These are phyloP conservation scores for Talaromyces stipitatus DNA, from an alignment of 495 filamentous ascomycete genomes.

Conservation along the genomic window DNA sequence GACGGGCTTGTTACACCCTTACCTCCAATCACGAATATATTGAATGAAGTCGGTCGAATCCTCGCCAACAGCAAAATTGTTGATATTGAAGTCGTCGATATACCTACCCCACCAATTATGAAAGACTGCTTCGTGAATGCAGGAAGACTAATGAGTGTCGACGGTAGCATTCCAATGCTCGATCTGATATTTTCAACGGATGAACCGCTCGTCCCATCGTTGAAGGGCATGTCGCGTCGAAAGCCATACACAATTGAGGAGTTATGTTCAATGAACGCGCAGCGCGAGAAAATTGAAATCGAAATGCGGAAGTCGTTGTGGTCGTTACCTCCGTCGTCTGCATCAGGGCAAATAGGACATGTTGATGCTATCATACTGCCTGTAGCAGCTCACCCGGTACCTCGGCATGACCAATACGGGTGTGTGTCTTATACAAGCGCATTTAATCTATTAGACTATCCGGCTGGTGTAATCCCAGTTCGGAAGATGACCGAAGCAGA, in stretches of 20 bases:
- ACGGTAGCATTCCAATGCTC: conserved; percentile 45
- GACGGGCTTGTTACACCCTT: conserved; percentile 53
- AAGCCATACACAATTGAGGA: conserved; percentile 31
- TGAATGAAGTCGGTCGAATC: conserved; percentile 42
- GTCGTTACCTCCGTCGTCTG: conserved; percentile 13
- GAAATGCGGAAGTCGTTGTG: conserved; percentile 50
- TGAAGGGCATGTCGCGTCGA: conserved; percentile 38
- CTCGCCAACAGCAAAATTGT: conserved; percentile 26
- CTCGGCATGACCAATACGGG: conserved; percentile 56
- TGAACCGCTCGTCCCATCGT: conserved; percentile 54
- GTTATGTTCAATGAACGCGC: conserved; percentile 42
- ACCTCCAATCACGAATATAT: conserved; percentile 45
- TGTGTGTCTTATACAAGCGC: conserved; percentile 52
- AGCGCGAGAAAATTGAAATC: conserved; percentile 40
- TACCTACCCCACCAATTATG: conserved; percentile 40
- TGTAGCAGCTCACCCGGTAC: conserved; percentile 54
- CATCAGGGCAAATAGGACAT: not conserved
- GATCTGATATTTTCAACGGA: conserved; percentile 43
- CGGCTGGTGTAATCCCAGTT: conserved; percentile 51
- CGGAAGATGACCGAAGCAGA: conserved; percentile 41
- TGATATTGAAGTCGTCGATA: conserved; percentile 45
- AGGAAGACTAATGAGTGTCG: conserved; percentile 49
- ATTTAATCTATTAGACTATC: conserved; percentile 56
- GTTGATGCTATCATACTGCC: conserved; percentile 48
- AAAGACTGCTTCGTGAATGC: conserved; percentile 46